phyloP scores from a whole-genome alignment of 768 basidiomycete genomes.

The Suillus cothurnatus region DNA sequence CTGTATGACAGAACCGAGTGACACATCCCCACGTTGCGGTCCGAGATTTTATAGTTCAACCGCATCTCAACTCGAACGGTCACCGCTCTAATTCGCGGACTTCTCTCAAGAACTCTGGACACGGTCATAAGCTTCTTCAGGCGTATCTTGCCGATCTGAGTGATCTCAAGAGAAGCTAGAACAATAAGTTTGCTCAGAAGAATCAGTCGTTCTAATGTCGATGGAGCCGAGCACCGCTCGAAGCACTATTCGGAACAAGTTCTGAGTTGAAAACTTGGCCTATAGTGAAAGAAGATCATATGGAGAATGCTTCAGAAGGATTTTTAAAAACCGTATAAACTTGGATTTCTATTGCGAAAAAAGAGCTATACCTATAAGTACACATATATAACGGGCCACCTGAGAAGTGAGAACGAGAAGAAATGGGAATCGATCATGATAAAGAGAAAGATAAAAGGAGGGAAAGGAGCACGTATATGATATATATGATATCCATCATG shows the following conservation, averaged over 20 bases:
- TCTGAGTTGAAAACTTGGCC: neutral
- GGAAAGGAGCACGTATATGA: conserved; percentile 6
- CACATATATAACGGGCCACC: conserved; percentile 20
- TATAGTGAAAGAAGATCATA: too few species aligned
- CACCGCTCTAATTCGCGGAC: conserved; percentile 1
- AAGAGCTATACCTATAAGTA: conserved; percentile 25
- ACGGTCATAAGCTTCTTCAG: neutral
- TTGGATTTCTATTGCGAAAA: neutral
- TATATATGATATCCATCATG: conserved; percentile 4
- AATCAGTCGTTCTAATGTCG: neutral
- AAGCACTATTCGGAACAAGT: neutral
- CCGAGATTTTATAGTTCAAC: neutral
- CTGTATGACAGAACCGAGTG: neutral
- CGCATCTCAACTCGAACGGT: neutral
- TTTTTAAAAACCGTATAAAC: neutral
- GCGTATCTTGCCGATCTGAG: neutral
- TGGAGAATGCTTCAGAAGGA: too few species aligned
- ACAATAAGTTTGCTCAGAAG: neutral
- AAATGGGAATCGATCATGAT: neutral
- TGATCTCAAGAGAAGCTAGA: neutral
- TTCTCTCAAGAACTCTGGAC: neutral
- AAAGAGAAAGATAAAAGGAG: conserved; percentile 18
- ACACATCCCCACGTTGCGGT: too few species aligned
- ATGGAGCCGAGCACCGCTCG: neutral
- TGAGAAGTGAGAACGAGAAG: neutral